phyloP scores from a whole-genome alignment of 106 monocot genomes.

The Ottelia alismoides region DNA sequence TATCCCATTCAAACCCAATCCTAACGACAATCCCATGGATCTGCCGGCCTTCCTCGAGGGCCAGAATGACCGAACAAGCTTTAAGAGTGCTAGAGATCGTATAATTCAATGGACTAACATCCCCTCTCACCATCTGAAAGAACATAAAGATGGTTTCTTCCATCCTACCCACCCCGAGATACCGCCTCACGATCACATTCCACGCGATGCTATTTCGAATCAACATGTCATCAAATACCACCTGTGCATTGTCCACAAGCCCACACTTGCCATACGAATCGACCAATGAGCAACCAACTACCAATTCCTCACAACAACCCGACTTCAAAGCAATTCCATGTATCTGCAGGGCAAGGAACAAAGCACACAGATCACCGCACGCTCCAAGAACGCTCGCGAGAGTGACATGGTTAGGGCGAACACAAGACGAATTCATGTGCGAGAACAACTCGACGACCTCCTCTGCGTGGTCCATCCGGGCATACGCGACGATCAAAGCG shows the following conservation, averaged over 20 bases:
- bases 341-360: constrained; percentile 32
- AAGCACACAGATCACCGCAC: constrained; percentile 32
- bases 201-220: constrained; percentile 51
- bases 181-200: constrained; percentile 82
- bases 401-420: constrained; percentile 41
- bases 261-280: constrained; percentile 75
- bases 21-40: constrained; percentile 46
- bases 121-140: constrained; percentile 35
- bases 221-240: constrained; percentile 47
- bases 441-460: constrained; percentile 31
- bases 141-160: constrained; percentile 47
- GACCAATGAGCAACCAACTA: constrained; percentile 49
- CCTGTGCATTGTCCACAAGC: constrained; percentile 30
- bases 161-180: constrained; percentile 37
- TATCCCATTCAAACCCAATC: constrained; percentile 27
- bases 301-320: constrained; percentile 41
- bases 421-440: constrained; percentile 25
- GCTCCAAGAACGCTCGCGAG: constrained; percentile 51
- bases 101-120: constrained; percentile 42
- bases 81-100: constrained; percentile 50
- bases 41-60: constrained; percentile 30
- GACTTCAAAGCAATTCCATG: constrained; percentile 43
- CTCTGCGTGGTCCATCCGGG: constrained; percentile 11
- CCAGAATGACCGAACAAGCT: constrained; percentile 34
- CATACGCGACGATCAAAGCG: constrained; percentile 47